Percentiles rank a stretch among this genome's conserved stretches.
phyloP scores from a whole-genome alignment of 352 stramenopile species.

The Globisporangium spiculum region DNA sequence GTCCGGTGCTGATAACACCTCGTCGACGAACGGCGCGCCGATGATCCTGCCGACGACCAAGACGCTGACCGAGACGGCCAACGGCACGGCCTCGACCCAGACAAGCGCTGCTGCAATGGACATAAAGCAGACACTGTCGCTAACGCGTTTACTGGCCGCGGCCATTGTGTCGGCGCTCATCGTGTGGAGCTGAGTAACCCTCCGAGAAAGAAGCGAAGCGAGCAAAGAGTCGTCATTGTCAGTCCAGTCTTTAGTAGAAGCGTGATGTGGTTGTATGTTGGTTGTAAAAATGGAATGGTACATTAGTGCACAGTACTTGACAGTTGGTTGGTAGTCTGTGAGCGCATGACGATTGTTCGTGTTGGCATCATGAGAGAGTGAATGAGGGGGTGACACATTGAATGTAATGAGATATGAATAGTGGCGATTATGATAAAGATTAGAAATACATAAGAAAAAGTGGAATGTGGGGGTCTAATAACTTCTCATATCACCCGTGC shows the following conservation, averaged over 20 bases:
- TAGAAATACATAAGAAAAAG: neutral
- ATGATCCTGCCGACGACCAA: constrained; percentile 4
- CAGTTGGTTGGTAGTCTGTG: neutral
- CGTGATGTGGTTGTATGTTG: too few relatives aligned
- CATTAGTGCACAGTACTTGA: neutral
- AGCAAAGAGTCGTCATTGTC: neutral
- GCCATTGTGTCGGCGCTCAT: neutral
- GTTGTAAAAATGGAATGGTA: neutral
- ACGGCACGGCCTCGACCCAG: neutral
- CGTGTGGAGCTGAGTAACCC: neutral
- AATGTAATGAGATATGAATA: neutral
- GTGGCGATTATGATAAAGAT: neutral
- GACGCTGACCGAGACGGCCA: neutral
- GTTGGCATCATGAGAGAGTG: neutral
- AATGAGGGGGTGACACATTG: neutral
- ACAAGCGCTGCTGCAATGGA: neutral
- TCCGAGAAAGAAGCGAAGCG: neutral
- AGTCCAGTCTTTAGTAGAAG: neutral
- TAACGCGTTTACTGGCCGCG: neutral
- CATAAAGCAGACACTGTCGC: neutral
- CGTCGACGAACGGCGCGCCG: neutral
- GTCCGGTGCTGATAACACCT: neutral
- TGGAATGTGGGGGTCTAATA: constrained; percentile 1
- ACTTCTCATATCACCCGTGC: constrained; percentile 34
- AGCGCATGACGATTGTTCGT: too few relatives aligned